Base-by-base conservation (phyloP, 768 basidiomycete species). In the Tulasnella sp. region DNA sequence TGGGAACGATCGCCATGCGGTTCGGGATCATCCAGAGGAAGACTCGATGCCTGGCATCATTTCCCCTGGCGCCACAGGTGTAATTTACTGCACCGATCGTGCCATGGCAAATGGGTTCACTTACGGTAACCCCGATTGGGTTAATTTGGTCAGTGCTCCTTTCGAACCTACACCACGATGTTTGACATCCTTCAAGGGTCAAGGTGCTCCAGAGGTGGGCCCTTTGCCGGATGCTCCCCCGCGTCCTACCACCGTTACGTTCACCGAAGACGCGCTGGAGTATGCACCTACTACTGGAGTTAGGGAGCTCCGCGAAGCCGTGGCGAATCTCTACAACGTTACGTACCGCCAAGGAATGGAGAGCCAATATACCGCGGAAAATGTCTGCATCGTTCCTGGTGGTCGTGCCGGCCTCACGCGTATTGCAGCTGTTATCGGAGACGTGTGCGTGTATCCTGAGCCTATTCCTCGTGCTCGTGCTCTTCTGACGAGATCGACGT, bases 91-190 rank as follows among this genome's bases (percentile, higher is more conserved):
- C 69, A 89, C 86, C 1, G 87, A 92, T 66, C 82, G 62, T 58
- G 87, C 91, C n/a, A 88, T 90, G 73, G 90, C 90, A 9, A 94
- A 96, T 66, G 92, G 92, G 7, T 96, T 91, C 73, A 82, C 72
- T 62, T 86, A 87, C 63, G 62, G 53, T 4, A 49, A 48, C 12
- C 82, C 87, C 64, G 82, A 83, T 62, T 91, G 89, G 88, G 77
- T 85, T 4, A 89, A 90, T 65, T 75, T 89, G 29, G 34, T 58
- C 42, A 17, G 46, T 23, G 42, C 54, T 41, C 27, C 56, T 12
- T 21, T 23, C 25, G 6, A 25, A 19, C n/a, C n/a, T n/a, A n/a
- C n/a, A n/a, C n/a, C n/a, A n/a, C n/a, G n/a, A n/a, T n/a, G n/a
- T n/a, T n/a, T 45, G 48, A 37, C 9, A 34, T 43, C 15, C 12